Evolutionary conservation across 2,329 filamentous ascomycete genomes (phyloP).

Genomic region (Tolypocladium capitatum): DNA sequence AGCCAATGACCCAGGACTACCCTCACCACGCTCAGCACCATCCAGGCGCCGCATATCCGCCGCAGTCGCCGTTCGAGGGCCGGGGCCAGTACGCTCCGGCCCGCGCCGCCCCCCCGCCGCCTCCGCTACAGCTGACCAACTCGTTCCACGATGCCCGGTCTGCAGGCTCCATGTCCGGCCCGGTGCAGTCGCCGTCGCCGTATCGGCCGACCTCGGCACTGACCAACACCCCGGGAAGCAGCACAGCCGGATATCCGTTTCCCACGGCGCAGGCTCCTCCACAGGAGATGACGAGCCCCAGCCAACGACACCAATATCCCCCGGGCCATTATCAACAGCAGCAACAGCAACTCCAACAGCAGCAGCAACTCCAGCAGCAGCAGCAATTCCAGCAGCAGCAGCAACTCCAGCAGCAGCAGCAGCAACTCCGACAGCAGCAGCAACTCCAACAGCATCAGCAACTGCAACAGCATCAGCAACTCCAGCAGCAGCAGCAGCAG

Average conservation of each 20-base stretch:
- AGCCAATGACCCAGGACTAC: conserved; percentile 32
- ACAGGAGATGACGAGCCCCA: conserved; percentile 31
- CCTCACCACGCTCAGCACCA: conserved; percentile 16
- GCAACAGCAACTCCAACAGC: conserved; percentile 31
- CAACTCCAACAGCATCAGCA: too few species aligned
- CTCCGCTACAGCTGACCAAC: conserved; percentile 27
- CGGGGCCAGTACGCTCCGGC: conserved; percentile 29
- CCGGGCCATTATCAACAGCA: conserved; percentile 23
- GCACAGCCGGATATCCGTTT: conserved; percentile 35
- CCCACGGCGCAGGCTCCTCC: conserved; percentile 28
- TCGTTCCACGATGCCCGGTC: conserved; percentile 36
- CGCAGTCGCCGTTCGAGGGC: conserved; percentile 24
- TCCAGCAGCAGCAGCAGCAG: conserved; percentile 11
- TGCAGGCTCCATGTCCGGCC: conserved; percentile 23
- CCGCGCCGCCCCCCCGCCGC: conserved; percentile 28
- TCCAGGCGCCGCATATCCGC: conserved; percentile 22
- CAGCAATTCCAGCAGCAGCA: conserved; percentile 33
- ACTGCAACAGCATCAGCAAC: too few species aligned
- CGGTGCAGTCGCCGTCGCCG: conserved; percentile 26
- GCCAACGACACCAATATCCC: conserved; percentile 38
- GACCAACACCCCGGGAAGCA: conserved; percentile 22
- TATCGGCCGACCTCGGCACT: conserved; percentile 37
- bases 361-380: conserved; percentile 26
- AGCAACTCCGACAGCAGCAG: too few species aligned
- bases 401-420: conserved; percentile 20